phyloP scores from a whole-genome alignment of 2,329 filamentous ascomycete genomes.

The Trichophyton equinum region DNA sequence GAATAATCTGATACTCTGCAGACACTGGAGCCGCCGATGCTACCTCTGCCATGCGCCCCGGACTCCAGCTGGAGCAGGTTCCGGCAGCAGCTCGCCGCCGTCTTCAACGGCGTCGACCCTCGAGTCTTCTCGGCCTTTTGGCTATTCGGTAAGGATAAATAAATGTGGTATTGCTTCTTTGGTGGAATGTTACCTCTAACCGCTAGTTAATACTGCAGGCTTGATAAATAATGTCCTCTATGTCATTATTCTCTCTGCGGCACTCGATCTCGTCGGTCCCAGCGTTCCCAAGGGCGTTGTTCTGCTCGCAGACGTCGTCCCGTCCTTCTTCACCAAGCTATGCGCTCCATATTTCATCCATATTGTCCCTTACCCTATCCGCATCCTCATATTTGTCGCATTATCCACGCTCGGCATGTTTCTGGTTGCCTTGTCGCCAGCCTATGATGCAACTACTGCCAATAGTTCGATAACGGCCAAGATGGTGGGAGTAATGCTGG shows the following conservation, averaged over 20 bases:
- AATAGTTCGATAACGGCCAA: slow-evolving; percentile 55
- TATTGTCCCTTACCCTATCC: slow-evolving; percentile 62
- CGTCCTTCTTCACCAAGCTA: slow-evolving; percentile 78
- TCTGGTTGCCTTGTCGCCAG: slow-evolving; percentile 67
- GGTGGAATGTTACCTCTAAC: not conserved
- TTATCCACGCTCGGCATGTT: slow-evolving; percentile 80
- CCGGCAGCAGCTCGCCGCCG: slow-evolving; percentile 48
- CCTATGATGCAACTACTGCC: slow-evolving; percentile 22
- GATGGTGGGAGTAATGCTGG: slow-evolving; percentile 69
- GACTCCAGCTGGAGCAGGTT: slow-evolving; percentile 63
- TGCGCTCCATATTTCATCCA: slow-evolving; percentile 91
- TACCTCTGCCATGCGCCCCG: slow-evolving; percentile 46
- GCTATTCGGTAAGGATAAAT: slow-evolving; percentile 63
- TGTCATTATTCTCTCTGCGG: slow-evolving; percentile 89
- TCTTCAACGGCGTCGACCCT: slow-evolving; percentile 56
- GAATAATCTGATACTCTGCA: not conserved
- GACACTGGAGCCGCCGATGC: slow-evolving; percentile 17
- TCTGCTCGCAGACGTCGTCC: slow-evolving; percentile 81
- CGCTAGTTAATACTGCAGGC: slow-evolving; percentile 40
- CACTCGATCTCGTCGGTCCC: slow-evolving; percentile 85
- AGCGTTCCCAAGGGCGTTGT: slow-evolving; percentile 80
- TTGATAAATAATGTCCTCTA: slow-evolving; percentile 97
- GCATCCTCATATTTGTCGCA: slow-evolving; percentile 60
- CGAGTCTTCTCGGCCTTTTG: slow-evolving; percentile 74
- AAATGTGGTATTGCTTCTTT: not conserved